These are phyloP conservation scores for Tripterygium wilfordii DNA, from an alignment of 177 flowering plant species.

Conservation along the genomic window DNA sequence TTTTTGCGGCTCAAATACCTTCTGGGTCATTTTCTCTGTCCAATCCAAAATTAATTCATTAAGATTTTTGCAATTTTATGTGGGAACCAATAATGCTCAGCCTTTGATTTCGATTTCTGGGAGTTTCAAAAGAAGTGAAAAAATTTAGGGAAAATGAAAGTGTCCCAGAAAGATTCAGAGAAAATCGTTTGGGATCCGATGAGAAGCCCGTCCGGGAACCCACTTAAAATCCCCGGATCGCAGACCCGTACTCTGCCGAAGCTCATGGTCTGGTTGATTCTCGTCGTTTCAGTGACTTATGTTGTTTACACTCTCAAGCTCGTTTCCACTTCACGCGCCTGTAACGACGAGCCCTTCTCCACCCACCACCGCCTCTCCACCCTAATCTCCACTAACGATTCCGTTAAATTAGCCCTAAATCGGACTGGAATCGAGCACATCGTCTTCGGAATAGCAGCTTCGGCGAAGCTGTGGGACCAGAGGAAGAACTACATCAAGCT, in stretches of 20 bases:
- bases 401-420: background rate
- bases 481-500: conserved; percentile 60
- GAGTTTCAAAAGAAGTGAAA: background rate
- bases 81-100: too few relatives aligned
- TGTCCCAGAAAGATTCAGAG: conserved; percentile 40
- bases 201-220: conserved; percentile 21
- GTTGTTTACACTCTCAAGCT: conserved; percentile 59
- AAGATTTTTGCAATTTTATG: too few relatives aligned
- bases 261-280: conserved; percentile 44
- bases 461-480: conserved; percentile 46
- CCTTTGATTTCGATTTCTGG: too few relatives aligned
- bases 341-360: conserved; percentile 19
- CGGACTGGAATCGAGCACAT: conserved; percentile 31
- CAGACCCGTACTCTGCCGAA: conserved; percentile 24
- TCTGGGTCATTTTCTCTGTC: conserved; percentile 1
- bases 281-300: conserved; percentile 52
- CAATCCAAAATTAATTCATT: too few relatives aligned
- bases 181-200: conserved; percentile 50
- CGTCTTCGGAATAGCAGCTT: conserved; percentile 54
- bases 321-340: conserved; percentile 35
- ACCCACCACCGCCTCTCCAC: background rate
- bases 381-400: conserved; percentile 17
- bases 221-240: conserved; percentile 15
- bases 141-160: conserved; percentile 32
- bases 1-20: too few relatives aligned